Percentiles rank a stretch among this genome's conserved stretches.
Conservation (phyloP, 192 early-diverging fungal species). For the Mortierella alpina region DNA sequence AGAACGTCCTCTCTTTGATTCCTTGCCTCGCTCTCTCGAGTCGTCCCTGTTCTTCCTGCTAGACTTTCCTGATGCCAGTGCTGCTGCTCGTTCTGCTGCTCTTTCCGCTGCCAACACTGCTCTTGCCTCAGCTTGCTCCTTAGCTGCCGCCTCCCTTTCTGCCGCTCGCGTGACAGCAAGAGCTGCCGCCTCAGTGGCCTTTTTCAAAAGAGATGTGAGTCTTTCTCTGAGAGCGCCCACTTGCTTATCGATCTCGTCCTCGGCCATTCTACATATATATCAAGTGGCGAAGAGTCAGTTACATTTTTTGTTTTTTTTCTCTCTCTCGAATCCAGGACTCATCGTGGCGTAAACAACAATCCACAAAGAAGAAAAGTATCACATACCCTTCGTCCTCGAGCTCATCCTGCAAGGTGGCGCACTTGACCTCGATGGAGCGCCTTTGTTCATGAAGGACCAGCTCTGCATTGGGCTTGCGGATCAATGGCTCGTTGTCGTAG, state of each 20-base stretch:
- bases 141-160: conserved; percentile 35
- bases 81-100: conserved; percentile 10
- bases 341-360: neutral
- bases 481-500: conserved; percentile 55
- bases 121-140: conserved; percentile 12
- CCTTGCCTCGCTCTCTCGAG: conserved; percentile 1
- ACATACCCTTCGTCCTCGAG: conserved; percentile 80
- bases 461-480: conserved; percentile 76
- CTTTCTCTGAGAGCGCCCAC: conserved; percentile 64
- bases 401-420: conserved; percentile 80
- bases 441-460: conserved; percentile 89
- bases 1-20: conserved; percentile 9
- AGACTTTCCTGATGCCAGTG: conserved; percentile 1
- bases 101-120: conserved; percentile 19
- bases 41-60: conserved; percentile 3
- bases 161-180: conserved; percentile 22
- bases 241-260: conserved; percentile 74
- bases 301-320: neutral
- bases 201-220: conserved; percentile 32
- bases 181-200: conserved; percentile 23
- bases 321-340: neutral
- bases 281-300: neutral
- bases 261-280: conserved; percentile 54
- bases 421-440: conserved; percentile 88
- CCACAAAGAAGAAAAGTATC: neutral